Percentiles rank a stretch among this genome's conserved stretches.
Evolutionary conservation across 2,329 filamentous ascomycete species (phyloP).

Genomic region (Diatrype stigma): DNA sequence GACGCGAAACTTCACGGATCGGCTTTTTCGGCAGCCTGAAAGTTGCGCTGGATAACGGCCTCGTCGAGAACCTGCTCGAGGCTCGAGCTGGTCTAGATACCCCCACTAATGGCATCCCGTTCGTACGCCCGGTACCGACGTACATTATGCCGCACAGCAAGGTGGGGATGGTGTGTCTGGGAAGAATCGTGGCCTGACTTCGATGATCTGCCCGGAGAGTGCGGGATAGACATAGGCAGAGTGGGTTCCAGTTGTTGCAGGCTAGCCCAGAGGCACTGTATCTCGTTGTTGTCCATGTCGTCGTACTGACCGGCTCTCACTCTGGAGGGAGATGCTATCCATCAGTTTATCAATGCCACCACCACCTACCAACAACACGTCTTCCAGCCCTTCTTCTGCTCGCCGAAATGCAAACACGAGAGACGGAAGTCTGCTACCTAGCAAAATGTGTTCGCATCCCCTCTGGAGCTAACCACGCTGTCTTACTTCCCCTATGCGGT

Average conservation of each 20-base stretch:
- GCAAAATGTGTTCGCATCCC: too few species aligned
- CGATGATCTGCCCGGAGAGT: slow-evolving; percentile 5
- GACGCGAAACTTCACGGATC: slow-evolving; percentile 7
- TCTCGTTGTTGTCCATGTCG: slow-evolving; percentile 6
- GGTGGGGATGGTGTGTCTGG: slow-evolving; percentile 1
- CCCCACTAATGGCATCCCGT: slow-evolving; percentile 9
- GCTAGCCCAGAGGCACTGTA: slow-evolving; percentile 8
- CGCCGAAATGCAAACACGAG: too few species aligned
- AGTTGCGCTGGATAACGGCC: slow-evolving; percentile 9
- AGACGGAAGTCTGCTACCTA: too few species aligned
- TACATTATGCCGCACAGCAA: neutral
- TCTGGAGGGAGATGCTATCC: too few species aligned
- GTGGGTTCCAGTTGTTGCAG: slow-evolving; percentile 4
- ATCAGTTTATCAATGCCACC: too few species aligned
- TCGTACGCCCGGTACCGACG: slow-evolving; percentile 11
- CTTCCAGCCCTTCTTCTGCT: too few species aligned
- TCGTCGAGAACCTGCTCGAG: slow-evolving; percentile 9
- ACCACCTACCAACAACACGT: too few species aligned
- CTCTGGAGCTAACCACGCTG: too few species aligned
- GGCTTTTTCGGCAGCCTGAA: slow-evolving; percentile 9
- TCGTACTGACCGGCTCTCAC: slow-evolving; percentile 6
- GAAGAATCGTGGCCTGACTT: slow-evolving; percentile 9
- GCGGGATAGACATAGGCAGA: neutral
- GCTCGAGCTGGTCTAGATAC: slow-evolving; percentile 9
- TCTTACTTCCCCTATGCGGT: too few species aligned